A percentile compares a stretch with the other conserved stretches of the same genome.
These are phyloP conservation scores for Blastobotrys ciferrii DNA, from an alignment of 1,139 yeast species.

Conservation along the genomic window DNA sequence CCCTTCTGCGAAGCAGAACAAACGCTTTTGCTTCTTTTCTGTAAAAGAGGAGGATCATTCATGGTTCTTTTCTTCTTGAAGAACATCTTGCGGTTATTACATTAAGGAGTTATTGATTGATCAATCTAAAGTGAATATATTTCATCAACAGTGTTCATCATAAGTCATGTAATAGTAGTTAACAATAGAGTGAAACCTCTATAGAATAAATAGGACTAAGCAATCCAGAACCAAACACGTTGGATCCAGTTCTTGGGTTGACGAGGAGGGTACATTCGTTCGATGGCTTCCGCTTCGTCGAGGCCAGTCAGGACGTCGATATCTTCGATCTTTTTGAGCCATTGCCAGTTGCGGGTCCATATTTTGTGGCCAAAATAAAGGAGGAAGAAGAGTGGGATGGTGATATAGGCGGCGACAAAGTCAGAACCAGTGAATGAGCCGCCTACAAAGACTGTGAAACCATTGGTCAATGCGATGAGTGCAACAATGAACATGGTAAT, in stretches of 20 bases:
- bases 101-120: too few species aligned
- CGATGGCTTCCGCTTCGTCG: slow-evolving; percentile 49
- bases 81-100: too few species aligned
- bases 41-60: too few species aligned
- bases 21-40: too few species aligned
- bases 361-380: slow-evolving; percentile 53
- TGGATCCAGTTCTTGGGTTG: slow-evolving; percentile 40
- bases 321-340: slow-evolving; percentile 43
- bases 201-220: slow-evolving; percentile 31
- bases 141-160: neutral
- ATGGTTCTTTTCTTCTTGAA: too few species aligned
- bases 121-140: too few species aligned
- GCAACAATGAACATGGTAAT: slow-evolving; percentile 45
- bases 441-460: slow-evolving; percentile 60
- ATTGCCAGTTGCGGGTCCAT: slow-evolving; percentile 45
- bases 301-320: slow-evolving; percentile 52
- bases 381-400: slow-evolving; percentile 45
- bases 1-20: too few species aligned
- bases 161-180: slow-evolving; percentile 28
- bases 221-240: slow-evolving; percentile 46
- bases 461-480: slow-evolving; percentile 61
- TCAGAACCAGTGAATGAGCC: slow-evolving; percentile 50
- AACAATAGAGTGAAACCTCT: slow-evolving; percentile 41
- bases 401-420: slow-evolving; percentile 54
- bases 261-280: slow-evolving; percentile 37